phyloP scores from a whole-genome alignment of 495 filamentous ascomycete genomes.

The Cladorrhinum samala region DNA sequence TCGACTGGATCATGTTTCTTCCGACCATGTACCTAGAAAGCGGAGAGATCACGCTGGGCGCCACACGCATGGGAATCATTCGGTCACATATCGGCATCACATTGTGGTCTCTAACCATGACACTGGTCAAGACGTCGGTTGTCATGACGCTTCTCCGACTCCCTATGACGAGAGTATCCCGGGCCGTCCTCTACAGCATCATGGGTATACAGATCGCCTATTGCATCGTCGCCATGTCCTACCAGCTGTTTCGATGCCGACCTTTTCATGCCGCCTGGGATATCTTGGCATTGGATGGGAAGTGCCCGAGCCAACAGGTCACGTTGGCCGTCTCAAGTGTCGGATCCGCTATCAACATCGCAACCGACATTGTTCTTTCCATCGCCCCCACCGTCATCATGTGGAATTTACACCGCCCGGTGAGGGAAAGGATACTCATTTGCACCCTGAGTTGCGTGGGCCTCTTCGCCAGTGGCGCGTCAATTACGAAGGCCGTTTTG shows the following conservation, averaged over 20 bases:
- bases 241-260: slow-evolving; percentile 15
- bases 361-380: slow-evolving; percentile 14
- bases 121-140: slow-evolving; percentile 17
- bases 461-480: slow-evolving; percentile 13
- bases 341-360: slow-evolving; percentile 15
- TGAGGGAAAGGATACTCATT: slow-evolving; percentile 19
- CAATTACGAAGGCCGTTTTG: slow-evolving; percentile 15
- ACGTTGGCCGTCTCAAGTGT: slow-evolving; percentile 9
- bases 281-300: neutral
- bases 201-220: slow-evolving; percentile 5
- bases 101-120: slow-evolving; percentile 18
- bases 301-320: slow-evolving; percentile 2
- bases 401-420: slow-evolving; percentile 14
- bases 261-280: slow-evolving; percentile 18
- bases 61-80: neutral
- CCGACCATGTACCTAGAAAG: slow-evolving; percentile 4
- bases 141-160: slow-evolving; percentile 15
- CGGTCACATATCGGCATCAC: slow-evolving; percentile 14
- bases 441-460: slow-evolving; percentile 19
- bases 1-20: slow-evolving; percentile 12
- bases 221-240: slow-evolving; percentile 10
- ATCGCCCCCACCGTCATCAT: slow-evolving; percentile 15
- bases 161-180: slow-evolving; percentile 4
- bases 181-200: slow-evolving; percentile 5
- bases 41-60: neutral